phyloP scores from a whole-genome alignment of 179 eudicot species.

The Heliamphora pulchella region DNA sequence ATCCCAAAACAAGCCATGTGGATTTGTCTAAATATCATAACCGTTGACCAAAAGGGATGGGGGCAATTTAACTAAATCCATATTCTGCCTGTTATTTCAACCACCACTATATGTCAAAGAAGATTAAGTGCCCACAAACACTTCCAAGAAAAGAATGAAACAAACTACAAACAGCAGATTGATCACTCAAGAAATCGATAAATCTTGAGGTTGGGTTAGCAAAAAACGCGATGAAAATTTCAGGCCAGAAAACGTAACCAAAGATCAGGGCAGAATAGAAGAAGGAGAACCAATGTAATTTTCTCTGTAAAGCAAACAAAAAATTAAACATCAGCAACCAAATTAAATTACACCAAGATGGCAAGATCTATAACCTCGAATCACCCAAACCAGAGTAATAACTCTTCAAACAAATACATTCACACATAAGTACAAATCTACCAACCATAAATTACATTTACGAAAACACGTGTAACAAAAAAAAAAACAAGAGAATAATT shows the following conservation, averaged over 20 bases:
- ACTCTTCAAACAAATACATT: neutral
- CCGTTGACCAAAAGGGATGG: neutral
- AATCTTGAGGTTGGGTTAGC: neutral
- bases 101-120: neutral
- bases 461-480: neutral
- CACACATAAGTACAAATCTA: neutral
- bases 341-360: no score
- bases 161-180: neutral
- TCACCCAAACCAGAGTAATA: neutral
- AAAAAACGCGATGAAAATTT: neutral
- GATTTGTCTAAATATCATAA: no score
- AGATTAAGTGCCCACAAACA: neutral
- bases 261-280: neutral
- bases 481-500: neutral
- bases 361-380: neutral
- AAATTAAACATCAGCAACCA: neutral
- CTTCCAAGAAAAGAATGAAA: neutral
- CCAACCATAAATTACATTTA: neutral
- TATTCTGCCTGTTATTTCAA: neutral
- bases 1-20: no score
- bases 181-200: neutral
- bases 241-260: neutral
- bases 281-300: neutral
- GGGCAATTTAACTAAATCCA: neutral
- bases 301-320: neutral